phyloP scores from a whole-genome alignment of 108 stramenopile species.

The Cyclostephanos tholiformis region DNA sequence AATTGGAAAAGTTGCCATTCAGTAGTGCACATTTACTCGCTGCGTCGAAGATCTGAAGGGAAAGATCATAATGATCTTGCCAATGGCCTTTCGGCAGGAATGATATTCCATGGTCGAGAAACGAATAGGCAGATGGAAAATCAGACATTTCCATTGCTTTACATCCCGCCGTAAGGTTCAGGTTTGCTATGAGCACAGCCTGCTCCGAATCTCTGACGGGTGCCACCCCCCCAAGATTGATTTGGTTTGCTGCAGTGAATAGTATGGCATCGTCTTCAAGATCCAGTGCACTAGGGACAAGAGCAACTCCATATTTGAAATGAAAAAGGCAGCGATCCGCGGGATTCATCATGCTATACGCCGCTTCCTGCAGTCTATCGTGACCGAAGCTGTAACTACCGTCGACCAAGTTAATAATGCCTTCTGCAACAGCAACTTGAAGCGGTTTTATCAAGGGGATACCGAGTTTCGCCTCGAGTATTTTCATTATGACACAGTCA shows the following conservation, averaged over 20 bases:
- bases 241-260: slow-evolving; percentile 24
- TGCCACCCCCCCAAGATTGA: slow-evolving; percentile 31
- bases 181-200: background rate
- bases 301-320: slow-evolving; percentile 21
- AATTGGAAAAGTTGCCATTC: background rate
- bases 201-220: slow-evolving; percentile 9
- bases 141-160: slow-evolving; percentile 38
- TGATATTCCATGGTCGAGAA: slow-evolving; percentile 31
- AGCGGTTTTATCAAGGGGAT: slow-evolving; percentile 5
- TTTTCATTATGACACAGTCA: background rate
- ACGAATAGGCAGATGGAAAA: slow-evolving; percentile 23
- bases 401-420: slow-evolving; percentile 22
- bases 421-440: slow-evolving; percentile 18
- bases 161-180: slow-evolving; percentile 28
- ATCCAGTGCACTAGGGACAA: background rate
- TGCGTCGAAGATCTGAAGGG: background rate
- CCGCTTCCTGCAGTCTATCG: slow-evolving; percentile 37
- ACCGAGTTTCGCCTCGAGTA: slow-evolving; percentile 10
- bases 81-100: slow-evolving; percentile 27
- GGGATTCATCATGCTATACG: slow-evolving; percentile 25
- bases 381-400: slow-evolving; percentile 17
- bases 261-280: slow-evolving; percentile 13
- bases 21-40: slow-evolving; percentile 8
- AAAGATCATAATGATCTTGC: slow-evolving; percentile 20
- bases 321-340: slow-evolving; percentile 23